Evolutionary conservation across 164 flowering plant genomes (phyloP).

Genomic region (Magnolia changhungtana): DNA sequence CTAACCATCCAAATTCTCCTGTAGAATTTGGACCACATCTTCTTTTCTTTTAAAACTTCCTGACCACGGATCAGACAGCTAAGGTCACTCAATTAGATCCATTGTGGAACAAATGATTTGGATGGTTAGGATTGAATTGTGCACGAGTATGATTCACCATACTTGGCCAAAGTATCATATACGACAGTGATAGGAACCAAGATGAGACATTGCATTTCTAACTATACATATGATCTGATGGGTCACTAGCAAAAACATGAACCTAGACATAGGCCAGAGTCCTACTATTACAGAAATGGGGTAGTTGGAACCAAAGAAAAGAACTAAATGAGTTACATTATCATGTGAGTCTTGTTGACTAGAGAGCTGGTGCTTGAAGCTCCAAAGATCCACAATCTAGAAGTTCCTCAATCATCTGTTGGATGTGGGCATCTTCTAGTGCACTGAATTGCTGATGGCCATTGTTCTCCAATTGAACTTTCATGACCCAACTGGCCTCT

Average conservation of each 20-base stretch:
- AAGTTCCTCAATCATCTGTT: slow-evolving; percentile 73
- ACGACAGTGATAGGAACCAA: not conserved
- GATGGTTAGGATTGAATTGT: too few relatives aligned
- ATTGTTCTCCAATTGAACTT: slow-evolving; percentile 26
- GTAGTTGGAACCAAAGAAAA: not conserved
- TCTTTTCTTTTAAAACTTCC: too few relatives aligned
- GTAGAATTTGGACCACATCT: too few relatives aligned
- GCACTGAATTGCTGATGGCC: slow-evolving; percentile 35
- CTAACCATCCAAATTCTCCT: too few relatives aligned
- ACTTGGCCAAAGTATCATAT: too few relatives aligned
- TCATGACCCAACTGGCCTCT: slow-evolving; percentile 32
- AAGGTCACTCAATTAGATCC: too few relatives aligned
- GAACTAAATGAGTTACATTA: not conserved
- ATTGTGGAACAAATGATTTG: too few relatives aligned
- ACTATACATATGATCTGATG: not conserved
- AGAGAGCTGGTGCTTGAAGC: slow-evolving; percentile 20
- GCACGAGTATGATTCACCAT: too few relatives aligned
- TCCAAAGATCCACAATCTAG: slow-evolving; percentile 56
- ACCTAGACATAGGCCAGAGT: not conserved
- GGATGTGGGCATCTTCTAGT: slow-evolving; percentile 65
- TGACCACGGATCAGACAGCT: too few relatives aligned
- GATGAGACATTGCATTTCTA: not conserved
- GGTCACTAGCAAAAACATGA: not conserved
- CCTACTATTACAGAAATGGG: not conserved
- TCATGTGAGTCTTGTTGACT: not conserved